Conservation (phyloP, 495 filamentous ascomycete genomes). For the Talaromyces nanjingensis region DNA sequence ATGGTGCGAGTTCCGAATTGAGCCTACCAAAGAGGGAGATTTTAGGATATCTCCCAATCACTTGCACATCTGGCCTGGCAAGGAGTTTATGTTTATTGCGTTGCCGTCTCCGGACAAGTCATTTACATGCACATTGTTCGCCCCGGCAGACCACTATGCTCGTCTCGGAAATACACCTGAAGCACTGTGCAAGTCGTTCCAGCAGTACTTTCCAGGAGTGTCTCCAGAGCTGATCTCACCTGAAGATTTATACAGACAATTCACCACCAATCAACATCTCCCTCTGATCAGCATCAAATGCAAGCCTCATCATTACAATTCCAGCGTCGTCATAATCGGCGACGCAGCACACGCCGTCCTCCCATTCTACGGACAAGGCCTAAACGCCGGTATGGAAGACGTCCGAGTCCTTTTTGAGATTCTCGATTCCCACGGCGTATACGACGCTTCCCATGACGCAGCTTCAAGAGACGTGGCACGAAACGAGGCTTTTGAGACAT, state of each 20-base stretch:
- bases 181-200: slow-evolving; percentile 64
- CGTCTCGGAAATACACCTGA: slow-evolving; percentile 49
- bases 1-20: slow-evolving; percentile 94
- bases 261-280: slow-evolving; percentile 73
- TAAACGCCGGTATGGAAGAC: slow-evolving; percentile 83
- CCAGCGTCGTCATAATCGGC: slow-evolving; percentile 77
- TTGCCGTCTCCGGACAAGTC: slow-evolving; percentile 82
- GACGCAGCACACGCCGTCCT: slow-evolving; percentile 98
- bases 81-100: slow-evolving; percentile 95
- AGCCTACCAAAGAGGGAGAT: slow-evolving; percentile 43
- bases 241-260: slow-evolving; percentile 60
- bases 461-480: slow-evolving; percentile 35
- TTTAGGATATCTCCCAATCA: slow-evolving; percentile 85
- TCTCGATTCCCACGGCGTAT: slow-evolving; percentile 57
- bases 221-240: slow-evolving; percentile 68
- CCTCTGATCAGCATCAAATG: slow-evolving; percentile 92
- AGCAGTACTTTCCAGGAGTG: slow-evolving; percentile 78
- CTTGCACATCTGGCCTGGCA: slow-evolving; percentile 94
- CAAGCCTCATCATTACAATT: slow-evolving; percentile 71
- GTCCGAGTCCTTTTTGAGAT: slow-evolving; percentile 71
- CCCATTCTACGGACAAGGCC: slow-evolving; percentile 86
- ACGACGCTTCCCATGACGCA: slow-evolving; percentile 21
- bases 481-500: slow-evolving; percentile 60
- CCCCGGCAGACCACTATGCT: slow-evolving; percentile 48
- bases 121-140: slow-evolving; percentile 94